A percentile compares a stretch with the other conserved stretches of the same genome.
Evolutionary conservation across 257 asterid genomes (phyloP).

Genomic region (Rhazya stricta): DNA sequence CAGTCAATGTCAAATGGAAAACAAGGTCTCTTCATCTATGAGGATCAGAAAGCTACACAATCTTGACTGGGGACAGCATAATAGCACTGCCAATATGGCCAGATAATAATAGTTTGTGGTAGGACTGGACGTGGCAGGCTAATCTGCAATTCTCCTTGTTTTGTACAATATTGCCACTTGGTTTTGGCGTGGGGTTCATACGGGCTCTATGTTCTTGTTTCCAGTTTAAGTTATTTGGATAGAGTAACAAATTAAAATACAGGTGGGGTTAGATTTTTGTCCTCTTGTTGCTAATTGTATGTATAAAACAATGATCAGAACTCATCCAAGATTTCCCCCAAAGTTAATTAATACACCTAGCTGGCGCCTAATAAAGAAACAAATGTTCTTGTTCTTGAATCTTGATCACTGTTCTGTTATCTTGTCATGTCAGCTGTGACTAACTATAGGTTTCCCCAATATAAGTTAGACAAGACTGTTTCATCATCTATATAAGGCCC

Average conservation of each 20-base stretch:
- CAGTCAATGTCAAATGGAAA: conserved; percentile 28
- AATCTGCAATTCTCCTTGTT: conserved; percentile 18
- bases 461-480: too few relatives aligned
- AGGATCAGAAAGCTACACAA: conserved; percentile 11
- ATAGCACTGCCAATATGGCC: neutral
- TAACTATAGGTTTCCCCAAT: too few relatives aligned
- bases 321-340: neutral
- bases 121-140: conserved; percentile 25
- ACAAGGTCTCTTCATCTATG: conserved; percentile 17
- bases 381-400: neutral
- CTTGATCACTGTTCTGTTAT: too few relatives aligned
- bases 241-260: conserved; percentile 17
- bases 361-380: neutral
- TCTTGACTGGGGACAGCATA: conserved; percentile 9
- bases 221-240: conserved; percentile 19
- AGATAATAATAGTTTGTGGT: conserved; percentile 11
- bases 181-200: conserved; percentile 11
- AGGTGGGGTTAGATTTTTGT: conserved; percentile 20
- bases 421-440: too few relatives aligned
- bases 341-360: neutral
- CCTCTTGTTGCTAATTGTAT: neutral
- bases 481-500: too few relatives aligned
- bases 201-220: conserved; percentile 16
- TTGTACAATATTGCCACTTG: conserved; percentile 29
- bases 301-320: neutral